Evolutionary conservation across 805 yeast species (phyloP), one percentile per base, ranked within the genome.

Genomic region (Candida jianshihensis): DNA sequence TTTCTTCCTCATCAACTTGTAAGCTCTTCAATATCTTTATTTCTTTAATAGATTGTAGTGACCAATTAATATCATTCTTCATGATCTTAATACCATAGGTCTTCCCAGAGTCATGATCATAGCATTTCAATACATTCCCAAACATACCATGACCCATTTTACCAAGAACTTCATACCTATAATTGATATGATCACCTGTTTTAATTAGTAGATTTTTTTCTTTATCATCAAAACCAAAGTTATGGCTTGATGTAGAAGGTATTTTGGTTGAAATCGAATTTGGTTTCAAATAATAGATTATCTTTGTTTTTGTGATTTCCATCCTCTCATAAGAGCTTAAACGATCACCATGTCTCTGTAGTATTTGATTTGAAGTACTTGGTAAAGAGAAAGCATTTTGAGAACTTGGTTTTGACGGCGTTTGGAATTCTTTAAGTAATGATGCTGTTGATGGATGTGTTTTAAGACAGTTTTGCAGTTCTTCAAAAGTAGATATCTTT

Each of bases 131-230:
- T 2, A 87, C 96, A 35, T 75, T 76, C 0, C 96, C 96, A 63
- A 86, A 86, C 30, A 89, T 77, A 7, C 96, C 96, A 34, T 71
- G 73, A 0, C 96, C 96, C 10, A 86, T 64, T 1, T 65, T 56
- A 2, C 64, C 56, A 16, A 72, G 35, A 4, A 85, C 75, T 45
- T 82, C 78, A 51, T 80, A 87, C 20, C 94, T 60, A 54, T 78
- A 86, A 36, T 80, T 80, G 30, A 86, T 71, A 44, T 86, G 96
- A 51, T 85, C 95, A 10, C 80, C 75, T 1, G 55, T 52, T 0
- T 64, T 48, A 1, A 74, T 63, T 6, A 63, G 60, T 48, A 82
- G 79, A 49, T 84, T 82, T 4, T 85, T 82, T 11, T 71, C 60
- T 10, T 56, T 54, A 51, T 85, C 92, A 52, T 84, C 94, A 55